Evolutionary conservation across 768 basidiomycete species (phyloP), one percentile per base, ranked within the genome.

Genomic region (Lactarius hengduanensis): DNA sequence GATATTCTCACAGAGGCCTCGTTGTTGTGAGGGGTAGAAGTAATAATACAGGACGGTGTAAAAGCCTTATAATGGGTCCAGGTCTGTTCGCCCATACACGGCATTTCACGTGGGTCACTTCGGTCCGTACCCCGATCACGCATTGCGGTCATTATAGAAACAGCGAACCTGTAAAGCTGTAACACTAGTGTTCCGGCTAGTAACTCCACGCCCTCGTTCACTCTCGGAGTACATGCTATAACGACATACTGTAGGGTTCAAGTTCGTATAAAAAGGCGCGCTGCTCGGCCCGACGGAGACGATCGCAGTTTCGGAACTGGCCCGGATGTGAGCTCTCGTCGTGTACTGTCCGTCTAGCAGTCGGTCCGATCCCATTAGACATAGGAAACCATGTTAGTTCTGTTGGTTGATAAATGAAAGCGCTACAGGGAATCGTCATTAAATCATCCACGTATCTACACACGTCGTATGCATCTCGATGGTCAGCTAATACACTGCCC

Each of bases 401-500:
- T 22, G 47, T 22, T 22, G 13, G 11, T 22, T 26, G 50, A 50
- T 50, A 26, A 11, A 10, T 47, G 26, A 41, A 50, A 26, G 10
- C 22, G 13, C 13, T 53, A 28, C 26, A 26, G 22, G 50, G 26
- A 26, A 53, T 6, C 13, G 26, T 45, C 59, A 0, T 56, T 34
- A 18, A n/a, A 45, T 54, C 38, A 30, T 61, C 36, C 13, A 38
- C 1, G 7, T 7, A 13, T 62, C 61, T 15, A 28, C 41, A 53
- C 4, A 28, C n/a, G 32, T n/a, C 26, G 8, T 28, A 16, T 34
- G 7, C 9, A 34, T 28, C 30, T 9, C 7, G 6, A 38, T 26
- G 22, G 36, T 13, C 9, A 18, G n/a, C 32, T 59, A 59, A 30
- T 58, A 67, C 36, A 38, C 66, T 18, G 58, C 57, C 66, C 69